Percentiles rank a stretch among this genome's conserved stretches.
phyloP scores from a whole-genome alignment of 768 basidiomycete species.

The Russula brevipes region DNA sequence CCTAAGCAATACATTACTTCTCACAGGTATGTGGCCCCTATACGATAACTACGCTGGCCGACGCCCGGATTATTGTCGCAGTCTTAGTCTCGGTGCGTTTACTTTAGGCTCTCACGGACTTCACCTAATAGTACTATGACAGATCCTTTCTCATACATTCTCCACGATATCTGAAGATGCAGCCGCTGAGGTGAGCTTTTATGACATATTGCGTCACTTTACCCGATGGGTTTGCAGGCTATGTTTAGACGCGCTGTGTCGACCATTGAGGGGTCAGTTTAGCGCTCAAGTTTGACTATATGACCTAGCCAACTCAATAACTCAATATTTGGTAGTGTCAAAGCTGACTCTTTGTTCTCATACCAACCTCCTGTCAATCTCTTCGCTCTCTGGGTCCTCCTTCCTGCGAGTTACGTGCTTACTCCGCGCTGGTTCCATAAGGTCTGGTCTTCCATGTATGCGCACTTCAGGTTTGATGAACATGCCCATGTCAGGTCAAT shows the following conservation, averaged over 20 bases:
- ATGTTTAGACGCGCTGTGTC: slow-evolving; percentile 94
- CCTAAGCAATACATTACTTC: slow-evolving; percentile 83
- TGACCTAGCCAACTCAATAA: background rate
- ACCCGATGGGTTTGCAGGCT: slow-evolving; percentile 44
- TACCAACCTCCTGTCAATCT: slow-evolving; percentile 94
- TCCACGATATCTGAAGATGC: slow-evolving; percentile 91
- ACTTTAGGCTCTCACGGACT: background rate
- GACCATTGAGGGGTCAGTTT: slow-evolving; percentile 81
- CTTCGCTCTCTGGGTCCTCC: slow-evolving; percentile 77
- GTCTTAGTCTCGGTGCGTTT: slow-evolving; percentile 14
- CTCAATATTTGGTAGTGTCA: slow-evolving; percentile 48
- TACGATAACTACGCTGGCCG: background rate
- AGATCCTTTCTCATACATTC: slow-evolving; percentile 96
- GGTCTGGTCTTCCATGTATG: slow-evolving; percentile 36
- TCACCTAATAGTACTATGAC: background rate
- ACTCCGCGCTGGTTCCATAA: slow-evolving; percentile 98
- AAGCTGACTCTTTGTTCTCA: slow-evolving; percentile 87
- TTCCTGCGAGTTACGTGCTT: slow-evolving; percentile 82
- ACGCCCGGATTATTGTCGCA: slow-evolving; percentile 11
- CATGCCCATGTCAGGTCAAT: slow-evolving; percentile 53
- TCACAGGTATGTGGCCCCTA: slow-evolving; percentile 61
- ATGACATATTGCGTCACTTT: background rate
- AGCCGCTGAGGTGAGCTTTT: slow-evolving; percentile 64
- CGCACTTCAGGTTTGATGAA: slow-evolving; percentile 11
- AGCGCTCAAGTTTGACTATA: background rate